These are phyloP conservation scores for Populus deltoides DNA, from an alignment of 345 rosid species.

Conservation along the genomic window DNA sequence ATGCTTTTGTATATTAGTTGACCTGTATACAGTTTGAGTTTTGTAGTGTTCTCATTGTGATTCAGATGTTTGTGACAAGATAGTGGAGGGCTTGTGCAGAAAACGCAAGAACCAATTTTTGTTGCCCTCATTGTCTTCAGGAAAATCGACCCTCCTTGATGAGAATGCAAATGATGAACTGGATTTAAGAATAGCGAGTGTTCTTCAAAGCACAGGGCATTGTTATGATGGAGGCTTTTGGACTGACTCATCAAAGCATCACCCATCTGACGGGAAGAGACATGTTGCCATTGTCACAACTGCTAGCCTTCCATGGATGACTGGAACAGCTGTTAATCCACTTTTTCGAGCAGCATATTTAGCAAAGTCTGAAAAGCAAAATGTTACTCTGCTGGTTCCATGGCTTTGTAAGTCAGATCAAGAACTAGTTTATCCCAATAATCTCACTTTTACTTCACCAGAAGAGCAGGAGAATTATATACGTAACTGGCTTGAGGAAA, in stretches of 20 bases:
- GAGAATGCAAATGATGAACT: constrained; percentile 65
- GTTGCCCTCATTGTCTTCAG: constrained; percentile 48
- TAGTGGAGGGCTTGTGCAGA: constrained; percentile 77
- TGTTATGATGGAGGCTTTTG: constrained; percentile 85
- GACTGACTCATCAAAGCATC: constrained; percentile 62
- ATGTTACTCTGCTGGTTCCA: constrained; percentile 91
- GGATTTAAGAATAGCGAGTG: constrained; percentile 85
- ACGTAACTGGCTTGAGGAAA: constrained; percentile 92
- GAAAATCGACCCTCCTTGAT: constrained; percentile 53
- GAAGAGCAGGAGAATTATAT: constrained; percentile 94
- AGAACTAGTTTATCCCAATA: constrained; percentile 86
- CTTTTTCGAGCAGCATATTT: constrained; percentile 90
- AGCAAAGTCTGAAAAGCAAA: constrained; percentile 74
- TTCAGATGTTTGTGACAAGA: constrained; percentile 80
- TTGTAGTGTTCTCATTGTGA: constrained; percentile 7
- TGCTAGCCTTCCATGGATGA: constrained; percentile 99
- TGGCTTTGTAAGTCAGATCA: constrained; percentile 98
- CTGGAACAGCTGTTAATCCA: constrained; percentile 98
- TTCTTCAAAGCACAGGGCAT: constrained; percentile 94
- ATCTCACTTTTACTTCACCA: constrained; percentile 81
- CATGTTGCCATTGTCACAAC: constrained; percentile 95
- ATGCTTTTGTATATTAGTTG: not conserved
- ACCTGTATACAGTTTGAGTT: not conserved
- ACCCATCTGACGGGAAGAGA: constrained; percentile 55
- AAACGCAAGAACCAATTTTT: constrained; percentile 73